Base-by-base conservation (phyloP, 139 green algal species). In the Raphidocelis subcapitata region DNA sequence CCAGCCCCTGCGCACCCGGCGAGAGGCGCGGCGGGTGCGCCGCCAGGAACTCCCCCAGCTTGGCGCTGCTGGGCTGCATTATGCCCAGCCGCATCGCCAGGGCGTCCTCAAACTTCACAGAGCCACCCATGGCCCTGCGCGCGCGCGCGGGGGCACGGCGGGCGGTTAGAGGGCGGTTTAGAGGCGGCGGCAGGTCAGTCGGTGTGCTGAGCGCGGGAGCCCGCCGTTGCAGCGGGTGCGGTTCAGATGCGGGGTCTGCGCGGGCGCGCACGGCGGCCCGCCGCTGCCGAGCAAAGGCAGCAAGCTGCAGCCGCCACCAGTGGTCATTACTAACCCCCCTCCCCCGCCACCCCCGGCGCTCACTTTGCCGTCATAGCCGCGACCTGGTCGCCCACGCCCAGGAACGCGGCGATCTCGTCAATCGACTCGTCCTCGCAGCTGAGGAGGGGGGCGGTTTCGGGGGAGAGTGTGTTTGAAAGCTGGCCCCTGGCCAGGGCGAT, bases 341-440 rank as follows among this genome's bases (percentile, higher is more conserved):
- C n/a, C n/a, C n/a, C 12, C 41, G 41, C 41, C 41, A 20, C 41
- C 41, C 41, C 8, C 8, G 44, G 33, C 37, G 75, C 76, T 69
- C 35, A 93, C 90, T 85, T 73, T 21, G 85, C 80, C 29, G 85
- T 99, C 41, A 96, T 76, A 0, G 77, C 91, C 3, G 94, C 94
- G 3, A 99, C 94, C 46, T 90, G 74, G 46, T 97, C 90, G 15
- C 94, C 95, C 2, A 92, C 84, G 2, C 96, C 96, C 5, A 97
- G 74, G 74, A 91, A 98, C 0, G 84, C 92, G 12, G 95, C 96
- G 3, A 99, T 81, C 74, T 98, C 96, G 68, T 99, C 95, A 41
- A 99, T 98, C 26, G 91, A 97, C 72, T 99, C 96, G 69, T 99
- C 94, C 14, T 88, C 71, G 77, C 93, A 97, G 79, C 90, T 95